Conservation (phyloP, 1,284 basidiomycete genomes). For the Fomes fomentarius region DNA sequence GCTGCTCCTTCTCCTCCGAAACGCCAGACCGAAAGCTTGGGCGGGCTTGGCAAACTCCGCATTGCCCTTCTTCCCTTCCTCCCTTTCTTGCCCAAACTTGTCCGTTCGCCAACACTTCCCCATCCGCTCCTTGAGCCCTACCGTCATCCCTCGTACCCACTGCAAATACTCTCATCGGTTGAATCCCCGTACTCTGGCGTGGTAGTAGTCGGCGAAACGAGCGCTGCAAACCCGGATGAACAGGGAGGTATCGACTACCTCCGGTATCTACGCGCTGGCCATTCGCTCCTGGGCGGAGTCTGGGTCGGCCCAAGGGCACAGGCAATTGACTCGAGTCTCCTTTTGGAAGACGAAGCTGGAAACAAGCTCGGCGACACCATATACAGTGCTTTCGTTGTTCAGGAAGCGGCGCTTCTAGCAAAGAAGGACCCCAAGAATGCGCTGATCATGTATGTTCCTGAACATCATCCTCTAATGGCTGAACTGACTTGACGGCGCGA, state of each 20-base stretch:
- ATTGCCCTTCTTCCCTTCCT: conserved; percentile 42
- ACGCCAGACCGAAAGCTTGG: conserved; percentile 5
- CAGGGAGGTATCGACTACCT: conserved; percentile 50
- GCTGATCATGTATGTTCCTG: conserved; percentile 66
- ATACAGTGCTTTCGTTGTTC: conserved; percentile 82
- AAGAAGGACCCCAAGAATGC: conserved; percentile 53
- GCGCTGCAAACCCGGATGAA: conserved; percentile 42
- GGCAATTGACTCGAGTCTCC: conserved; percentile 43
- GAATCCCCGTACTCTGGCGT: conserved; percentile 73
- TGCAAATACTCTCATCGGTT: conserved; percentile 73
- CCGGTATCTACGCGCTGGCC: conserved; percentile 84
- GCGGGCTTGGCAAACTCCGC: conserved; percentile 33
- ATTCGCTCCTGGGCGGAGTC: conserved; percentile 86
- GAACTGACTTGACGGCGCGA: conserved; percentile 4
- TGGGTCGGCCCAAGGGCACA: conserved; percentile 70
- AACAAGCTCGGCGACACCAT: conserved; percentile 73
- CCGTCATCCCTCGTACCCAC: conserved; percentile 51
- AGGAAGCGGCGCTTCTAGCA: conserved; percentile 78
- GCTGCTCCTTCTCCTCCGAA: conserved; percentile 10
- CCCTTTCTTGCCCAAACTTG: conserved; percentile 37
- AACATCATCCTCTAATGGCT: neutral
- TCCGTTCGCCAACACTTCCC: conserved; percentile 58
- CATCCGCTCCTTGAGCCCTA: conserved; percentile 58
- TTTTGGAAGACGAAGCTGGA: conserved; percentile 52
- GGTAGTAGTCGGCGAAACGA: conserved; percentile 77